Percentiles rank a stretch among this genome's conserved stretches.
Evolutionary conservation across 2,329 filamentous ascomycete genomes (phyloP).

Genomic region (Diaporthe sp.): DNA sequence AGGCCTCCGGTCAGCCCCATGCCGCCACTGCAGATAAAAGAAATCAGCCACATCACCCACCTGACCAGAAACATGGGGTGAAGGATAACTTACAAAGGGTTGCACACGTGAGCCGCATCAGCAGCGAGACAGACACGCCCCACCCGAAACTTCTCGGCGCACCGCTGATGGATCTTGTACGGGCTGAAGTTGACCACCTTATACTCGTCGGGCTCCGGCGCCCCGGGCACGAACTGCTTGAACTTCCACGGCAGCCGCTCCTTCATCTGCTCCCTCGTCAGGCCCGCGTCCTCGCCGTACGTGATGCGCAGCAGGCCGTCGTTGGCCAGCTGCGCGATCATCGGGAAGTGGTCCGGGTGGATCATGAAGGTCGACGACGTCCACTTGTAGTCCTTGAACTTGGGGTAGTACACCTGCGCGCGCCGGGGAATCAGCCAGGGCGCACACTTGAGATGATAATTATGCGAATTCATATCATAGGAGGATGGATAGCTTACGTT

Average conservation of each 20-base stretch:
- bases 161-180: slow-evolving; percentile 65
- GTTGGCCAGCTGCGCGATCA: slow-evolving; percentile 63
- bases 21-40: slow-evolving; percentile 45
- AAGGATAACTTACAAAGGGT: slow-evolving; percentile 57
- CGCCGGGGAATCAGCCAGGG: background rate
- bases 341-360: slow-evolving; percentile 62
- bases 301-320: slow-evolving; percentile 67
- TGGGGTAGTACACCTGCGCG: slow-evolving; percentile 56
- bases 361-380: slow-evolving; percentile 65
- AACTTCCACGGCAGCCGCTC: slow-evolving; percentile 59
- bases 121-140: slow-evolving; percentile 63
- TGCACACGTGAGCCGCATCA: slow-evolving; percentile 67
- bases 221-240: slow-evolving; percentile 62
- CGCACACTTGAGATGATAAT: too few relatives aligned
- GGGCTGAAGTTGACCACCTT: slow-evolving; percentile 61
- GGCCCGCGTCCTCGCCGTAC: slow-evolving; percentile 61
- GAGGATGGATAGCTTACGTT: slow-evolving; percentile 53
- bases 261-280: slow-evolving; percentile 58
- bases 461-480: too few relatives aligned
- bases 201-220: slow-evolving; percentile 64
- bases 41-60: background rate
- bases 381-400: slow-evolving; percentile 58
- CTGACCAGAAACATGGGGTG: too few relatives aligned
- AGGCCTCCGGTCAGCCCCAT: slow-evolving; percentile 63
- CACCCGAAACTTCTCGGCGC: slow-evolving; percentile 61